These are phyloP conservation scores for Solanum pinnatisectum DNA, from an alignment of 257 asterid species.

Conservation along the genomic window DNA sequence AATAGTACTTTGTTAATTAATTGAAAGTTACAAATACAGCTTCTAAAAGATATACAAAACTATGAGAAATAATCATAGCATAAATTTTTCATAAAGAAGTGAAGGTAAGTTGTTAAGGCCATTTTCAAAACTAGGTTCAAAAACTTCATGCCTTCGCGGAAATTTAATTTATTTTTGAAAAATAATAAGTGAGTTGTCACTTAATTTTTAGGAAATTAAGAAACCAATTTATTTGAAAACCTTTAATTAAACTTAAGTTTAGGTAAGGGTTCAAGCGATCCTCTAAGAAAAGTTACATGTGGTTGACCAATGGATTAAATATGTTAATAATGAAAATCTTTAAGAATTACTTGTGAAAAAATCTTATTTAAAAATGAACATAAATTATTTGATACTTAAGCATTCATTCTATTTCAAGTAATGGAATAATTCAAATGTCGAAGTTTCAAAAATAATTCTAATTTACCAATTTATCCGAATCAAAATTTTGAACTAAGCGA, in stretches of 20 bases:
- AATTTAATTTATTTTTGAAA: too few relatives aligned
- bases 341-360: background rate
- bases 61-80: too few relatives aligned
- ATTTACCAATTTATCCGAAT: background rate
- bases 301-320: background rate
- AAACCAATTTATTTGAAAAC: background rate
- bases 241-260: background rate
- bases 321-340: background rate
- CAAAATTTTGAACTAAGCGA: background rate
- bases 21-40: too few relatives aligned
- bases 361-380: background rate
- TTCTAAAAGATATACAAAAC: too few relatives aligned
- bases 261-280: background rate
- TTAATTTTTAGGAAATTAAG: background rate
- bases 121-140: too few relatives aligned
- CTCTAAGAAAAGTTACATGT: background rate
- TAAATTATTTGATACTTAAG: background rate
- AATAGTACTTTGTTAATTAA: background rate
- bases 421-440: background rate
- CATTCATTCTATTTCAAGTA: background rate
- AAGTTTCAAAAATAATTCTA: too few relatives aligned
- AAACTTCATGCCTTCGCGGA: too few relatives aligned
- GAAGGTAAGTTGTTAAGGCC: too few relatives aligned
- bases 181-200: background rate
- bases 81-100: too few relatives aligned